These are phyloP conservation scores for Tubosaeta sp. DNA, from an alignment of 768 basidiomycete genomes.

Conservation along the genomic window DNA sequence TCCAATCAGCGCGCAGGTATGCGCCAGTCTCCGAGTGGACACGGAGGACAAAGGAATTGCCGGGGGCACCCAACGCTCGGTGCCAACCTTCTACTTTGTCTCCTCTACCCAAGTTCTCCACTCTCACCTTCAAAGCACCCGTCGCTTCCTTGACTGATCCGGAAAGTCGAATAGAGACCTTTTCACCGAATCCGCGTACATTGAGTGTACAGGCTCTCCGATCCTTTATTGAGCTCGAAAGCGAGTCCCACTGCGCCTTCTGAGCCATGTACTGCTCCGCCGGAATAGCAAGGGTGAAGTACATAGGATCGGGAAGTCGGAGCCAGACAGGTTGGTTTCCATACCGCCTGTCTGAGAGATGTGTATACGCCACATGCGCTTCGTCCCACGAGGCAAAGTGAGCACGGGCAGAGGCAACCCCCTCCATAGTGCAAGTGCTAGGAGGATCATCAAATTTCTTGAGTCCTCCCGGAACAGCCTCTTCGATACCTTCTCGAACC, in stretches of 20 bases:
- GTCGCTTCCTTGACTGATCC: conserved; percentile 51
- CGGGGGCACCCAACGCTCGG: conserved; percentile 31
- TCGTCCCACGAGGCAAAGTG: conserved; percentile 48
- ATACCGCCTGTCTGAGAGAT: conserved; percentile 32
- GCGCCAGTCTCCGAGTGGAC: conserved; percentile 37
- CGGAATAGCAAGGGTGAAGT: conserved; percentile 48
- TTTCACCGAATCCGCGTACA: conserved; percentile 22
- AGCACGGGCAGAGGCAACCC: conserved; percentile 35
- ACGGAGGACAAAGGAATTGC: conserved; percentile 32
- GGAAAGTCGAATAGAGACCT: conserved; percentile 40
- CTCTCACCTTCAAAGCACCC: conserved; percentile 56
- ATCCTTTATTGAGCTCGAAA: conserved; percentile 35
- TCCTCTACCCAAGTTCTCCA: conserved; percentile 51
- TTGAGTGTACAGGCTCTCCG: conserved; percentile 34
- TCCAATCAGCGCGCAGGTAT: conserved; percentile 45
- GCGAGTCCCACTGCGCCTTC: conserved; percentile 43
- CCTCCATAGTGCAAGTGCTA: conserved; percentile 22
- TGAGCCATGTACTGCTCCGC: conserved; percentile 49
- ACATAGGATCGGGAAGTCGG: conserved; percentile 44
- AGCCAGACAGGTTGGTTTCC: conserved; percentile 35
- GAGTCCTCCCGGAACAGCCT: conserved; percentile 14
- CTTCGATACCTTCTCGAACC: conserved; percentile 25
- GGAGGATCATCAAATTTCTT: conserved; percentile 26
- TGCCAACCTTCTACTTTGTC: conserved; percentile 52
- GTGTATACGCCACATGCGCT: conserved; percentile 38